Conservation (phyloP, 2,329 filamentous ascomycete genomes). For the Aspergillus glaucus region DNA sequence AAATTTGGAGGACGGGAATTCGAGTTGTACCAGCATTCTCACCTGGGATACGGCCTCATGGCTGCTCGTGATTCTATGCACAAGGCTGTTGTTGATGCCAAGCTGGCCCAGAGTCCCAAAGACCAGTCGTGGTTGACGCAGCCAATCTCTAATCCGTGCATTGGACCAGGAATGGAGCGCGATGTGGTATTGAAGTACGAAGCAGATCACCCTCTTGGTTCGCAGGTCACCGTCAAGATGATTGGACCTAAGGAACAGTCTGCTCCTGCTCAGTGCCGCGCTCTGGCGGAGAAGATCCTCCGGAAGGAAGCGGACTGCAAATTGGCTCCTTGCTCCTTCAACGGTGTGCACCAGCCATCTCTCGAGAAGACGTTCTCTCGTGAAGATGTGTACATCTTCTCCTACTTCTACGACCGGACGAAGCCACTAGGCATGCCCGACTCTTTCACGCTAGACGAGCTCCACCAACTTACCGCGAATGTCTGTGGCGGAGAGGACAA, state of each 20-base stretch:
- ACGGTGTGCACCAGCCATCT: slow-evolving; percentile 89
- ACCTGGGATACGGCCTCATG: slow-evolving; percentile 95
- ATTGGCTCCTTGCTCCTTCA: slow-evolving; percentile 93
- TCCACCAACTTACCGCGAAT: slow-evolving; percentile 74
- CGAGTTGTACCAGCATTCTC: slow-evolving; percentile 94
- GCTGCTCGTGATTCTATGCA: slow-evolving; percentile 84
- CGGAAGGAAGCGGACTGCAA: slow-evolving; percentile 77
- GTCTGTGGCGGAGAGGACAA: slow-evolving; percentile 72
- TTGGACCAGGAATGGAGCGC: slow-evolving; percentile 71
- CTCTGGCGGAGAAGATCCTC: slow-evolving; percentile 81
- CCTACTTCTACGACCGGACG: slow-evolving; percentile 96
- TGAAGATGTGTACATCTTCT: slow-evolving; percentile 94
- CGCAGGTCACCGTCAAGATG: slow-evolving; percentile 70
- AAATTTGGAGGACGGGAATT: slow-evolving; percentile 87
- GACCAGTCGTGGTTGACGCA: slow-evolving; percentile 62
- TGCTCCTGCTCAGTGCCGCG: slow-evolving; percentile 80
- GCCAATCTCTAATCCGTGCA: slow-evolving; percentile 76
- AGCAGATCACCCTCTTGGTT: slow-evolving; percentile 59
- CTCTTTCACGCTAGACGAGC: slow-evolving; percentile 83
- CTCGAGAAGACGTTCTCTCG: slow-evolving; percentile 84
- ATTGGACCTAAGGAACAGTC: slow-evolving; percentile 65
- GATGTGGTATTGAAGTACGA: slow-evolving; percentile 66
- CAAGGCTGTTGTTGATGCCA: slow-evolving; percentile 63
- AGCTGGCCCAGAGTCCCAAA: slow-evolving; percentile 56
- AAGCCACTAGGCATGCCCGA: slow-evolving; percentile 96